Percentiles rank a stretch among this genome's conserved stretches.
phyloP scores from a whole-genome alignment of 179 eudicot genomes.

The Nepenthes alata region DNA sequence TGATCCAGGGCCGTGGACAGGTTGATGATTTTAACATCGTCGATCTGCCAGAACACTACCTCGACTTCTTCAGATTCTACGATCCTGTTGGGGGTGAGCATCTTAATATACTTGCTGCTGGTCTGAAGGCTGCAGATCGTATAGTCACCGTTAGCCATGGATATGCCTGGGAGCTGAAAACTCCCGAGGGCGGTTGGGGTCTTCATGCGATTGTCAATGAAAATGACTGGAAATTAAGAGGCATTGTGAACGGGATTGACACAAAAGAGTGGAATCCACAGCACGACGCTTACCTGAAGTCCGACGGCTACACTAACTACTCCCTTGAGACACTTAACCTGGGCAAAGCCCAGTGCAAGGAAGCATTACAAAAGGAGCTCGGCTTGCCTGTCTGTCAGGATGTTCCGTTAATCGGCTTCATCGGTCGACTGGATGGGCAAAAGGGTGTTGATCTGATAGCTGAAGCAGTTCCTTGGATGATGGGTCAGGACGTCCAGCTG shows the following conservation, averaged over 20 bases:
- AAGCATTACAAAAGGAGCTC: conserved; percentile 75
- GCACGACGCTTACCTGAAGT: conserved; percentile 51
- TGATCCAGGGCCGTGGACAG: conserved; percentile 87
- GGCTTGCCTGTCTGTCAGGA: conserved; percentile 57
- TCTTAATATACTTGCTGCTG: conserved; percentile 85
- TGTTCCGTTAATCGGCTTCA: conserved; percentile 78
- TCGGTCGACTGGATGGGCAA: conserved; percentile 78
- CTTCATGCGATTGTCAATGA: conserved; percentile 67
- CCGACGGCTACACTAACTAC: conserved; percentile 78
- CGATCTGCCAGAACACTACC: conserved; percentile 80
- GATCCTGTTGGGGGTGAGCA: conserved; percentile 96
- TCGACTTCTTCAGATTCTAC: conserved; percentile 55
- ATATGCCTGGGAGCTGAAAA: conserved; percentile 90
- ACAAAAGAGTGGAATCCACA: conserved; percentile 78
- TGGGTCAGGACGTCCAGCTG: conserved; percentile 67
- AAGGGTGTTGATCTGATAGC: conserved; percentile 90
- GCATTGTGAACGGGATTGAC: conserved; percentile 91
- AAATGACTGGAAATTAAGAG: conserved; percentile 80
- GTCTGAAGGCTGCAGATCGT: conserved; percentile 80
- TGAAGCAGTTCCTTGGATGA: conserved; percentile 84
- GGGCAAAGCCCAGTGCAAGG: conserved; percentile 81
- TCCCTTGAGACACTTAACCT: conserved; percentile 46
- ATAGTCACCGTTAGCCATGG: conserved; percentile 91
- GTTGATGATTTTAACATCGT: conserved; percentile 56
- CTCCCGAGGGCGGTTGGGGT: conserved; percentile 96